phyloP scores from a whole-genome alignment of 2,329 filamentous ascomycete species.

The Graphiopsis chlorocephala region DNA sequence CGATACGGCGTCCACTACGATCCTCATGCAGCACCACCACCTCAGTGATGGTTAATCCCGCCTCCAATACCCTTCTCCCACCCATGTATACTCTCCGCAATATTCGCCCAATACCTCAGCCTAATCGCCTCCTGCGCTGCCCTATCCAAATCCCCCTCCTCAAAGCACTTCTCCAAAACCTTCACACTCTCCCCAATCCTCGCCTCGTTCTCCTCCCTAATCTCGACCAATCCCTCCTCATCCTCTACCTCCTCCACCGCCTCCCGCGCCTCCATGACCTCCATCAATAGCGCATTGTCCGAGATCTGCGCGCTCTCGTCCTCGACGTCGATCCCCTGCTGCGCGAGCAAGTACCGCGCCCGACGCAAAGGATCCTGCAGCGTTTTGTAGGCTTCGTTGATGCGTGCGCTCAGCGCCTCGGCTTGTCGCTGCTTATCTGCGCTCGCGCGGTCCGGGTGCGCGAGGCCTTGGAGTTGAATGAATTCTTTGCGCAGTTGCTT shows the following conservation, averaged over 20 bases:
- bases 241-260: constrained; percentile 56
- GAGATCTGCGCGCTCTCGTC: constrained; percentile 73
- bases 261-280: constrained; percentile 70
- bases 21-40: neutral
- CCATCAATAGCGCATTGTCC: constrained; percentile 69
- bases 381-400: constrained; percentile 91
- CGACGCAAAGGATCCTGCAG: constrained; percentile 73
- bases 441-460: constrained; percentile 68
- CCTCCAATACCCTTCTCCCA: constrained; percentile 75
- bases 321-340: constrained; percentile 72
- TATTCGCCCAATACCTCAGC: constrained; percentile 87
- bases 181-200: constrained; percentile 64
- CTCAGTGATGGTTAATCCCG: constrained; percentile 30
- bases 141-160: constrained; percentile 59
- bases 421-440: constrained; percentile 57
- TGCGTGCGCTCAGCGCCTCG: constrained; percentile 73
- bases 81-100: constrained; percentile 72
- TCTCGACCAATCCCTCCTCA: constrained; percentile 61
- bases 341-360: constrained; percentile 79
- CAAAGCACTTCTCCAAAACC: constrained; percentile 64
- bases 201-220: constrained; percentile 65
- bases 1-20: too few species aligned
- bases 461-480: constrained; percentile 72
- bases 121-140: constrained; percentile 72
- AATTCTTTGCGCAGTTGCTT: constrained; percentile 77